phyloP scores from a whole-genome alignment of 179 eudicot genomes.

The Monotropa hypopitys region DNA sequence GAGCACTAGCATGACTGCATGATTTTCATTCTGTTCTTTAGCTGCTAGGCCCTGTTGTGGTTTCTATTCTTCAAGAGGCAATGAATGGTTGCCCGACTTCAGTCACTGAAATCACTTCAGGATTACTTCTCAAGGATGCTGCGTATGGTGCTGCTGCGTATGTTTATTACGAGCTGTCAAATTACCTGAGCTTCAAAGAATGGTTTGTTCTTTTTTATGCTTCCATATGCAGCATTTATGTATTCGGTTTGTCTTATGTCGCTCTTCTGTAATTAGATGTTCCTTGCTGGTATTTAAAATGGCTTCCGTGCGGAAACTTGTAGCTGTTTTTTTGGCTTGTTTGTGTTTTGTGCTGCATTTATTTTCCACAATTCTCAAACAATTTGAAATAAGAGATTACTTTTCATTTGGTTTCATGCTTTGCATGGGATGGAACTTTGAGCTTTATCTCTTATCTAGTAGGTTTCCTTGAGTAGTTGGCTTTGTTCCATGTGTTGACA shows the following conservation, averaged over 20 bases:
- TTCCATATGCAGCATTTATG: not conserved
- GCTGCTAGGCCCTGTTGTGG: constrained; percentile 96
- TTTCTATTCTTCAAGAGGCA: constrained; percentile 95
- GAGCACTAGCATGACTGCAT: not conserved
- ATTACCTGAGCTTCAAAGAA: constrained; percentile 89
- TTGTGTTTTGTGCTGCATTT: not conserved
- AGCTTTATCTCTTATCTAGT: not conserved
- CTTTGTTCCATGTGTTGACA: not conserved
- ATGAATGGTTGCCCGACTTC: constrained; percentile 82
- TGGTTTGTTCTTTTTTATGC: constrained; percentile 40
- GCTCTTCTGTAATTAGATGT: not conserved
- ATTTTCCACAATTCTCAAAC: not conserved
- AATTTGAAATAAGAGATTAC: not conserved
- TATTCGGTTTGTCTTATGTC: not conserved
- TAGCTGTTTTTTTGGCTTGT: too few relatives aligned
- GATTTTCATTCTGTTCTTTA: constrained; percentile 24
- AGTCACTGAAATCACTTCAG: constrained; percentile 67
- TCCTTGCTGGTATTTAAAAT: constrained; percentile 1
- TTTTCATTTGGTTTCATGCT: not conserved
- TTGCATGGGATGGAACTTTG: not conserved
- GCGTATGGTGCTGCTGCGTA: constrained; percentile 98
- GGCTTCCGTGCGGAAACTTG: not conserved
- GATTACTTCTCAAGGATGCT: constrained; percentile 93
- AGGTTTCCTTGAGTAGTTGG: not conserved
- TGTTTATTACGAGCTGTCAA: constrained; percentile 92